These are phyloP conservation scores for Barnettozyma wickerhamii DNA, from an alignment of 805 yeast genomes.

Conservation along the genomic window DNA sequence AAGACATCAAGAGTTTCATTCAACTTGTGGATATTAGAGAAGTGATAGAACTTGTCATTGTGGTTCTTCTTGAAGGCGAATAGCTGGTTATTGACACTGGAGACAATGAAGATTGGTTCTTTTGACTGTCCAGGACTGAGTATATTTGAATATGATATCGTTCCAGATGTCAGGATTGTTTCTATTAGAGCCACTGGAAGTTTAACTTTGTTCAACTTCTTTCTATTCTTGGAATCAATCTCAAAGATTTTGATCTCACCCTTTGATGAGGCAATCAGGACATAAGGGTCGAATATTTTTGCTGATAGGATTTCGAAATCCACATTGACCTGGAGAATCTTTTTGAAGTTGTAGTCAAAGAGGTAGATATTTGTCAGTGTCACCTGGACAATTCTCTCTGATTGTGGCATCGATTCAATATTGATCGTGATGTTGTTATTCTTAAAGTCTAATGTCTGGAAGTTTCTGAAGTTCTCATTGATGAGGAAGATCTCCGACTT, in stretches of 20 bases:
- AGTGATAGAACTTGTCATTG: conserved; percentile 34
- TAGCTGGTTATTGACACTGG: conserved; percentile 73
- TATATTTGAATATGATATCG: conserved; percentile 49
- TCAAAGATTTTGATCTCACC: conserved; percentile 67
- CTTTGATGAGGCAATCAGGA: conserved; percentile 58
- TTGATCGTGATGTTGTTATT: conserved; percentile 61
- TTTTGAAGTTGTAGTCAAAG: conserved; percentile 58
- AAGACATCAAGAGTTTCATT: conserved; percentile 35
- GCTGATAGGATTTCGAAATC: conserved; percentile 65
- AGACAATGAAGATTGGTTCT: conserved; percentile 51
- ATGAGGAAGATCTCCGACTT: conserved; percentile 69
- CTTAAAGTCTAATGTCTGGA: conserved; percentile 58
- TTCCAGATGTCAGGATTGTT: conserved; percentile 65
- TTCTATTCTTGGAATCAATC: conserved; percentile 30
- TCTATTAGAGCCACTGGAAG: conserved; percentile 34
- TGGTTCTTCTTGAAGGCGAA: conserved; percentile 57
- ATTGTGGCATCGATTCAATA: conserved; percentile 53
- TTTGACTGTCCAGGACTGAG: conserved; percentile 28
- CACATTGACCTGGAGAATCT: conserved; percentile 44
- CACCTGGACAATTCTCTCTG: conserved; percentile 66
- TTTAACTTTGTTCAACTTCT: conserved; percentile 31
- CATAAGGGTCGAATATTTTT: conserved; percentile 55
- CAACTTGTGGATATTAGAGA: conserved; percentile 33
- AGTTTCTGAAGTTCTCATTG: conserved; percentile 54
- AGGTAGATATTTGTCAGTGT: conserved; percentile 61